A percentile compares a stretch with the other conserved stretches of the same genome.
Conservation (phyloP, 1,139 yeast species). For the Yamadazyma atlantica region DNA sequence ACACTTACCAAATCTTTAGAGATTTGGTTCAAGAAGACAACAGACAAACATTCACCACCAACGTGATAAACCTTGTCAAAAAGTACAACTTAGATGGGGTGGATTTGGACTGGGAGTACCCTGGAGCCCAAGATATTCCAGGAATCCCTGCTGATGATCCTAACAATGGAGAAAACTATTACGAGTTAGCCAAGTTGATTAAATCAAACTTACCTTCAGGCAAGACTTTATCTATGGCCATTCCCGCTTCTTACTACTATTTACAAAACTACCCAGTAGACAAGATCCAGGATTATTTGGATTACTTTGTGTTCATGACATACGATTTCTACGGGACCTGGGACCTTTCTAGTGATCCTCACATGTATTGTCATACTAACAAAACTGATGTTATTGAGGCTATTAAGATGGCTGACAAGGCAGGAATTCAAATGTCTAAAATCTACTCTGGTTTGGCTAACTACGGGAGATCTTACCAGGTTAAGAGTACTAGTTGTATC, state of each 20-base stretch:
- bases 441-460: conserved; percentile 1
- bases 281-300: conserved; percentile 15
- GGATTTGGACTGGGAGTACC: conserved; percentile 24
- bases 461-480: conserved; percentile 2
- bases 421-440: conserved; percentile 1
- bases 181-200: conserved; percentile 13
- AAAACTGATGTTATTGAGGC: neutral
- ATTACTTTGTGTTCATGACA: conserved; percentile 18
- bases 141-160: conserved; percentile 15
- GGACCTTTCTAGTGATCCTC: conserved; percentile 6
- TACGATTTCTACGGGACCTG: conserved; percentile 19
- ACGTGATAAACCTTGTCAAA: conserved; percentile 14
- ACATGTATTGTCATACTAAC: conserved; percentile 1
- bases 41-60: conserved; percentile 16
- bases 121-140: conserved; percentile 12
- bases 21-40: conserved; percentile 10
- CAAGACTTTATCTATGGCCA: conserved; percentile 20
- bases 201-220: conserved; percentile 13
- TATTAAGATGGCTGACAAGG: conserved; percentile 2
- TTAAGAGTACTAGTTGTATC: conserved; percentile 1
- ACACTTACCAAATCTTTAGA: conserved; percentile 13
- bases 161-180: conserved; percentile 14
- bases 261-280: conserved; percentile 15
- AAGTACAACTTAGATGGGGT: conserved; percentile 20
- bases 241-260: conserved; percentile 15